A percentile compares a stretch with the other conserved stretches of the same genome.
Evolutionary conservation across 2,329 filamentous ascomycete genomes (phyloP).

Genomic region (Bipolaris zeicola): DNA sequence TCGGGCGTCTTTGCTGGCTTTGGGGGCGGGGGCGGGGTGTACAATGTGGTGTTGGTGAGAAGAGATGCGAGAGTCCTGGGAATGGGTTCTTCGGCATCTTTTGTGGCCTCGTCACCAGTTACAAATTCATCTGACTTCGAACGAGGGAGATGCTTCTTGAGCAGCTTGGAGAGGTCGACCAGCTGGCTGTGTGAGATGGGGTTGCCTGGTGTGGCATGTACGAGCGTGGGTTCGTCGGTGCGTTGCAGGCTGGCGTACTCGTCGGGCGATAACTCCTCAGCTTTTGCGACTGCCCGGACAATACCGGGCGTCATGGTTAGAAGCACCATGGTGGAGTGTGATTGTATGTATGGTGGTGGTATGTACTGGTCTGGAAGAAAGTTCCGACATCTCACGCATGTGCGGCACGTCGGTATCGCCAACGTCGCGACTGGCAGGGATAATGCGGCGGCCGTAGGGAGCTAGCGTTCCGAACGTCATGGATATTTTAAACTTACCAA

Average conservation of each 20-base stretch:
- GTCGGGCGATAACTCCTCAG: conserved; percentile 25
- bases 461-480: conserved; percentile 18
- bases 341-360: too few species aligned
- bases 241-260: conserved; percentile 30
- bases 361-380: conserved; percentile 3
- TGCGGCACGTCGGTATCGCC: not conserved
- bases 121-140: not conserved
- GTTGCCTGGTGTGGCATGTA: conserved; percentile 61
- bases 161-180: conserved; percentile 63
- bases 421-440: conserved; percentile 7
- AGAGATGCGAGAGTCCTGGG: conserved; percentile 67
- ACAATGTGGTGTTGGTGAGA: conserved; percentile 72
- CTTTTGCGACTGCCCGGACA: conserved; percentile 63
- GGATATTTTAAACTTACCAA: conserved; percentile 14
- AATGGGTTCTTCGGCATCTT: not conserved
- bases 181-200: conserved; percentile 76
- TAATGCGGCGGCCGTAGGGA: conserved; percentile 4
- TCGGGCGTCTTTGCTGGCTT: conserved; percentile 72
- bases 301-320: conserved; percentile 76
- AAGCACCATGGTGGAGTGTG: conserved; percentile 65
- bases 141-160: conserved; percentile 48
- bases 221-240: conserved; percentile 57
- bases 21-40: conserved; percentile 77
- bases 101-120: not conserved
- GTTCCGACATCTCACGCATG: not conserved